phyloP scores from a whole-genome alignment of 768 basidiomycete species.

The Russula virescens region DNA sequence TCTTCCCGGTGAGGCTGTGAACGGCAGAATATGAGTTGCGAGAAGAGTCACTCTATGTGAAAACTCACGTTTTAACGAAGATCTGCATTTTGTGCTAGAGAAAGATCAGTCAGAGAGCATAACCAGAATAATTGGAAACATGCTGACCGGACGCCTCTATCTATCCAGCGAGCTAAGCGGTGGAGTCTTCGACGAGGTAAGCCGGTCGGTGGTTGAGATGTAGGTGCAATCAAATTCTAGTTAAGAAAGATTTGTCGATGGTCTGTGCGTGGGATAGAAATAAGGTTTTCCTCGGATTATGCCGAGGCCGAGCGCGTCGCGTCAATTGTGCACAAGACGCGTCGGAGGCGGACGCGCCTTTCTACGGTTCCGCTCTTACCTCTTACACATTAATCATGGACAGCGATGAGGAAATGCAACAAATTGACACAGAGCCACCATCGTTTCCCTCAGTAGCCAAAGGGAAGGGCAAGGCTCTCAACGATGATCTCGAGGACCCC shows the following conservation, averaged over 20 bases:
- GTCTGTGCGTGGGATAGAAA: constrained; percentile 37
- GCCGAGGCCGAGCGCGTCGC: background rate
- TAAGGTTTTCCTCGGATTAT: constrained; percentile 27
- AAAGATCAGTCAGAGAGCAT: constrained; percentile 7
- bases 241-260: constrained; percentile 34
- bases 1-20: constrained; percentile 92
- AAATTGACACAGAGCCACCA: constrained; percentile 35
- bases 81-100: constrained; percentile 71
- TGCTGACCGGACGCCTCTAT: constrained; percentile 56
- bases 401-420: constrained; percentile 50
- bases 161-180: constrained; percentile 85
- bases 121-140: background rate
- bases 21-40: constrained; percentile 14
- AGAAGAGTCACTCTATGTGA: background rate
- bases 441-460: constrained; percentile 38
- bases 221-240: constrained; percentile 27
- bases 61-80: constrained; percentile 89
- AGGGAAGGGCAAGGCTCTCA: constrained; percentile 66
- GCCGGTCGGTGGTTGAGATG: constrained; percentile 36
- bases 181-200: constrained; percentile 92
- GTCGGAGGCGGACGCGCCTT: constrained; percentile 7
- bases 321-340: background rate
- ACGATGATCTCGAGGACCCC: constrained; percentile 28
- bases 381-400: constrained; percentile 38
- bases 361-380: background rate